phyloP scores from a whole-genome alignment of 2,329 filamentous ascomycete species.

The Neofusicoccum laricinum region DNA sequence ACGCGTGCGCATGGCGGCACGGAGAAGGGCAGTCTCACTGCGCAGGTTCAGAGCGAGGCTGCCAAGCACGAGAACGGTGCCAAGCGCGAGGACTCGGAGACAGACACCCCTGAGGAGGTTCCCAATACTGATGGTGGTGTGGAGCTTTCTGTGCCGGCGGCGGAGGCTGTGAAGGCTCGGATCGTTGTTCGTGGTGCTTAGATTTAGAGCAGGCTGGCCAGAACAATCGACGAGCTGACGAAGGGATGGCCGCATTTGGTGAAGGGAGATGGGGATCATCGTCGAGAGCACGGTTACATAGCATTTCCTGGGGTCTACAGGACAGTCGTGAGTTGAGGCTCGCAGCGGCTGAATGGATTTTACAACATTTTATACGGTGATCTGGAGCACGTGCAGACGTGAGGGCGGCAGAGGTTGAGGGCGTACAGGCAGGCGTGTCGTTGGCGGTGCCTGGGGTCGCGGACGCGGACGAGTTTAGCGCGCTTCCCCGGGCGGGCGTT shows the following conservation, averaged over 20 bases:
- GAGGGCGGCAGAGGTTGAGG: background rate
- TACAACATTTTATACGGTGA: background rate
- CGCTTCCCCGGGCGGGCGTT: background rate
- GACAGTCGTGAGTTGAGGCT: background rate
- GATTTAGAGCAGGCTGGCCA: background rate
- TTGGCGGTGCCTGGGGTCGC: background rate
- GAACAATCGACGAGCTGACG: background rate
- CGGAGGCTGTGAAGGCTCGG: background rate
- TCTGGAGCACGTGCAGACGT: background rate
- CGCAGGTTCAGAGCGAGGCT: constrained; percentile 30
- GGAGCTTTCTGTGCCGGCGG: background rate
- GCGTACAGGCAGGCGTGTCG: constrained; percentile 7
- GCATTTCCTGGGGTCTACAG: background rate
- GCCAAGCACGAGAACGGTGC: constrained; percentile 24
- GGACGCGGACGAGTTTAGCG: background rate
- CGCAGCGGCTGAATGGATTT: background rate
- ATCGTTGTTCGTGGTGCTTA: background rate
- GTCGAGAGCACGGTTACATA: constrained; percentile 8
- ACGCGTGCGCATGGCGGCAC: constrained; percentile 30
- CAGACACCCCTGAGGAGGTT: background rate
- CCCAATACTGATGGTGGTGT: background rate
- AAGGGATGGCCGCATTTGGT: background rate
- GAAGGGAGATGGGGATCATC: constrained; percentile 6
- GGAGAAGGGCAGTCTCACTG: constrained; percentile 31
- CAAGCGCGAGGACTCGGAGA: background rate